Evolutionary conservation across 2,329 filamentous ascomycete genomes (phyloP), one percentile per base, ranked within the genome.

Genomic region (Neonectria sp.): DNA sequence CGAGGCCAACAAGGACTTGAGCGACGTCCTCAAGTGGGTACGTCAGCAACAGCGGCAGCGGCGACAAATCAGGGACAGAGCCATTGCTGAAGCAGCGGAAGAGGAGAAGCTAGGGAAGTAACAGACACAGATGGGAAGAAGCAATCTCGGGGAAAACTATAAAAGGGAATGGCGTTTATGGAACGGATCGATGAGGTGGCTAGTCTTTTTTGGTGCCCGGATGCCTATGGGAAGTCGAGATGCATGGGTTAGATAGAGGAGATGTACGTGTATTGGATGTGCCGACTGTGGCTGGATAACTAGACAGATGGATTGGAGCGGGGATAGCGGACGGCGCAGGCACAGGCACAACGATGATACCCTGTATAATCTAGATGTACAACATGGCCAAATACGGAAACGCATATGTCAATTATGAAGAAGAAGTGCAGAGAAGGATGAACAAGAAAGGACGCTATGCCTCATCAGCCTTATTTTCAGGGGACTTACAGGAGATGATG

Each of bases 1-100:
- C 6, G 75, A 77, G 27, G 75, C 72, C 21, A 69, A 77, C 17
- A 56, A 59, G 37, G 71, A 70, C 35, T 67, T 82, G 61, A 68
- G 67, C 33, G 68, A 71, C 33, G 70, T 76, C 27, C 68, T 79
- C 37, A 65, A 71, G 40, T 72, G 73, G 72, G 66, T 69, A 43
- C 65, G 68, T 35, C 48, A 60, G 24, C 55, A 59, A 48, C 66
- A 59, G 33, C n/a, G 49, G 4, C 46, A 55, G 37, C 65, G 65
- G 52, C 57, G 55, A n/a, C 58, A 57, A 56, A 45, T n/a, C 40
- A 64, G 40, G 40, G 46, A 57, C 48, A 40, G 5, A 17, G 55
- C 31, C 37, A 12, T 40, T 40, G 37, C 37, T 8, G 37, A 29
- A 9, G 33, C 13, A 31, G 63, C 62, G 17, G 68, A 60, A 45